These are phyloP conservation scores for Planoprotostelium fungivorum DNA, from an alignment of 78 protist genomes.

Conservation along the genomic window DNA sequence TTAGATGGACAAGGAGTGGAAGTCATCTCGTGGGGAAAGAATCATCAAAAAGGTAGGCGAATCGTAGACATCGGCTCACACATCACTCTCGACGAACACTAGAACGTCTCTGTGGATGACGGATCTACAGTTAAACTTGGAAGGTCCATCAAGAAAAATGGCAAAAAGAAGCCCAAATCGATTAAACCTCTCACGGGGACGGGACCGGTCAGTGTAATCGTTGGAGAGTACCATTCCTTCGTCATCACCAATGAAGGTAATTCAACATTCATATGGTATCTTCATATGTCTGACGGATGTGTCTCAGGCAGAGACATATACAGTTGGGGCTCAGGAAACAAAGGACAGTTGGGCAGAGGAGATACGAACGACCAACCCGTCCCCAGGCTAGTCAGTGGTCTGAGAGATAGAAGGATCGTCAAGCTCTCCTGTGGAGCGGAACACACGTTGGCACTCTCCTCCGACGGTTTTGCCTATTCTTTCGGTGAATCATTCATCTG, in stretches of 20 bases:
- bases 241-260: neutral
- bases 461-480: constrained; percentile 25
- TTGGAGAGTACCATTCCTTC: neutral
- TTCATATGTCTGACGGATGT: neutral
- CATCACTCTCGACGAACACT: neutral
- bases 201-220: neutral
- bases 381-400: neutral
- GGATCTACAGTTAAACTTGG: neutral
- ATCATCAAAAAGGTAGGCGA: neutral
- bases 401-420: neutral
- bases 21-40: neutral
- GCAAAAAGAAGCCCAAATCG: neutral
- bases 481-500: too few species aligned
- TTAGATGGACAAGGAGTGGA: neutral
- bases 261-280: neutral
- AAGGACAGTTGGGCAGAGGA: neutral
- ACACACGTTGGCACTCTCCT: constrained; percentile 27
- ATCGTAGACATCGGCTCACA: too few species aligned
- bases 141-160: neutral
- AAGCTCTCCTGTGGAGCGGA: constrained; percentile 19
- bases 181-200: neutral
- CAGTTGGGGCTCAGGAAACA: neutral
- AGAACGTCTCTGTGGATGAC: neutral
- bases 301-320: neutral
- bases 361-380: neutral